Conservation (phyloP, 2,329 filamentous ascomycete genomes). For the Botrytis porri region DNA sequence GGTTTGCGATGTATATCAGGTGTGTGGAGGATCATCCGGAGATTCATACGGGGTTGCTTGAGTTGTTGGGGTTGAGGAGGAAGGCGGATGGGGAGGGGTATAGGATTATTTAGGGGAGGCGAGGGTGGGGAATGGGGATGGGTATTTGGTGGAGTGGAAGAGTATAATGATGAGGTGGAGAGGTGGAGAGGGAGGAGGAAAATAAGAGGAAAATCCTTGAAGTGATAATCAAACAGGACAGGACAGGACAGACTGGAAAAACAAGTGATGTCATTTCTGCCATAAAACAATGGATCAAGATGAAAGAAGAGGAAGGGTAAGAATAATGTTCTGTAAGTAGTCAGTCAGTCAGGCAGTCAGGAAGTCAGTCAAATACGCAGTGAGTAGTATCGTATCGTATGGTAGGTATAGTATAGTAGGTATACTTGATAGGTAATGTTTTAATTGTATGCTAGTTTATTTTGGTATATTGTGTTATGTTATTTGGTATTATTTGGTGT, state of each 20-base stretch:
- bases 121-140: background rate
- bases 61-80: constrained; percentile 23
- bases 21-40: constrained; percentile 22
- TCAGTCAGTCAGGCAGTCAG: background rate
- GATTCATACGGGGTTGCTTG: constrained; percentile 19
- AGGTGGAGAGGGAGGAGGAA: background rate
- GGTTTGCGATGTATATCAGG: background rate
- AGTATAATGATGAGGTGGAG: background rate
- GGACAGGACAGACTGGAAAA: background rate
- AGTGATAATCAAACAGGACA: too few relatives aligned
- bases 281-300: background rate
- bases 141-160: background rate
- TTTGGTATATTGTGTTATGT: background rate
- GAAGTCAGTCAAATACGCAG: background rate
- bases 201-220: background rate
- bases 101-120: constrained; percentile 21
- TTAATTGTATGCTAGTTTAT: constrained; percentile 2
- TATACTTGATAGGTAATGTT: background rate
- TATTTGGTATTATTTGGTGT: background rate
- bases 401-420: background rate
- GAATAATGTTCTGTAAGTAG: background rate
- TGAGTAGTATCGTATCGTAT: too few relatives aligned
- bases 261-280: background rate
- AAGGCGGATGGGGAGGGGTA: constrained; percentile 19
- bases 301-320: background rate